Evolutionary conservation across 208 protist genomes (phyloP), one percentile per base, ranked within the genome.

Genomic region (Phytomonas sp.): DNA sequence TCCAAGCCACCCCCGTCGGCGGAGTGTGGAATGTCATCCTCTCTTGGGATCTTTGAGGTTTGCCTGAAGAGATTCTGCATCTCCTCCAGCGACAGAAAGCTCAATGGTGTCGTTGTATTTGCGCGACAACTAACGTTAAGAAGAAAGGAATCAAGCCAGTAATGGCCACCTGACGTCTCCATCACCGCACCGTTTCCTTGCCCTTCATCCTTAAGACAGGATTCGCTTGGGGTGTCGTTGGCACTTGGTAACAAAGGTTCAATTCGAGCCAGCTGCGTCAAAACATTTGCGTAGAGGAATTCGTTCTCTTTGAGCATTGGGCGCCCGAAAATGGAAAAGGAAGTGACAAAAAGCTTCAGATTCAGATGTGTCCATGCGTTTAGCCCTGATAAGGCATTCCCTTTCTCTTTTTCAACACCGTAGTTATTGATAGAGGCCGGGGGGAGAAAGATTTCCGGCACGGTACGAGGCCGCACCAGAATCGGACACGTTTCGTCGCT

Each of bases 31-130:
- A 49, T 49, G 12, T 10, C 6, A 23, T 49, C 40, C 40, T 49
- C 29, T 26, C 11, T 59, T 52, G 63, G 19, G n/a, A 67, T 34
- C 8, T 40, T 66, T 1, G 52, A n/a, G 36, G 56, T 69, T 26
- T 62, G 40, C 26, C 30, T 34, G 59, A 62, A 70, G n/a, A 81
- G 71, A 0, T 31, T 10, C 40, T 56, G 60, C 33, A 84, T 68
- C 31, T 84, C 69, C 0, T 56, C 59, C 0, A 61, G 31, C 40
- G 73, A 77, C 31, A 82, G 52, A 33, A 82, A 82, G 3, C 71
- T 71, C 23, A 71, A 16, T 2, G 0, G 59, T 40, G 10, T 0
- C 29, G 32, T 36, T 3, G 29, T 23, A 2, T 30, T 14, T 29
- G 19, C 60, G 16, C 60, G 63, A 32, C 76, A 73, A 29, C 63